Conservation (phyloP, 2,329 filamentous ascomycete species). For the Exophiala sideris region DNA sequence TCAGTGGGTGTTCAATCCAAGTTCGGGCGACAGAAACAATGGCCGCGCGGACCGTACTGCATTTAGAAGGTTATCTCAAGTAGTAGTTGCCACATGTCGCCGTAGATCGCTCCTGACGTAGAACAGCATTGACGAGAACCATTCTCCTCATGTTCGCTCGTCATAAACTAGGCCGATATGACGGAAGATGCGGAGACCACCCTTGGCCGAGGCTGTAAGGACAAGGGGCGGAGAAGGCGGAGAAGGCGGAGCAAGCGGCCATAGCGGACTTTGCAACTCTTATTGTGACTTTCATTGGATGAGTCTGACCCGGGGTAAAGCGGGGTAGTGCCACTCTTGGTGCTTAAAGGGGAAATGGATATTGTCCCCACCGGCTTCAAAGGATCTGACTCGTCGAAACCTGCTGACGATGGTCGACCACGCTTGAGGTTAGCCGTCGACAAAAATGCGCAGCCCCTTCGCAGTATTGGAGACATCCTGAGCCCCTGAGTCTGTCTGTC, state of each 20-base stretch:
- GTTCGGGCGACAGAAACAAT: no score
- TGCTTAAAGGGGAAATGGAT: no score
- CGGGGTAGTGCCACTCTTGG: neutral
- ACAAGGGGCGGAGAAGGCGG: neutral
- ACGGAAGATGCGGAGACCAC: neutral
- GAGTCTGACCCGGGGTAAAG: neutral
- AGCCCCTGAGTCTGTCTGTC: neutral
- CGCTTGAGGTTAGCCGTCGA: neutral
- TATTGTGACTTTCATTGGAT: neutral
- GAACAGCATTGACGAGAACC: no score
- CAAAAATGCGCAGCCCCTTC: neutral
- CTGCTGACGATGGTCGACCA: neutral
- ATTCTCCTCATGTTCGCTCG: neutral
- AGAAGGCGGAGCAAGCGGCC: neutral
- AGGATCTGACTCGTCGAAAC: neutral
- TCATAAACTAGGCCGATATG: neutral
- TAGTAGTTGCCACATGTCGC: no score
- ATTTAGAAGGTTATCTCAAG: no score
- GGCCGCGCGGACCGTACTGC: no score
- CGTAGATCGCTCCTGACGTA: no score
- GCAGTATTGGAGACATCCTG: neutral
- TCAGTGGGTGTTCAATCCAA: neutral
- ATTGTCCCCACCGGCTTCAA: no score
- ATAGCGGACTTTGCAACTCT: no score
- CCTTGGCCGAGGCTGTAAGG: neutral